phyloP scores from a whole-genome alignment of 495 filamentous ascomycete genomes.

The Penicillium dipodomyicola region DNA sequence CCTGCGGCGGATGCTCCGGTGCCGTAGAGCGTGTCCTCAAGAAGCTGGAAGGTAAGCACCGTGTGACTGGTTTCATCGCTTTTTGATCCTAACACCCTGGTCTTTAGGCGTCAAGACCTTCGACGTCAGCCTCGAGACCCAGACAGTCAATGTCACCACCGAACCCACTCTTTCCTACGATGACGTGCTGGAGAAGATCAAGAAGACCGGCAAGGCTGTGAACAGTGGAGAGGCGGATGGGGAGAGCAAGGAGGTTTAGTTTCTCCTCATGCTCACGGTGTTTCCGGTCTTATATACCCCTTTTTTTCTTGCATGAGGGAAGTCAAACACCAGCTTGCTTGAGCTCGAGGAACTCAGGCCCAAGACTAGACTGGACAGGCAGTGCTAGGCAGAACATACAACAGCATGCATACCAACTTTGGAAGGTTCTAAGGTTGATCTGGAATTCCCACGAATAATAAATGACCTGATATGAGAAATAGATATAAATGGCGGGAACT shows the following conservation, averaged over 20 bases:
- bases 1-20: slow-evolving; percentile 67
- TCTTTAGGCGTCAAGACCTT: slow-evolving; percentile 77
- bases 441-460: background rate
- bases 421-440: background rate
- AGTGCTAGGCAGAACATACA: slow-evolving; percentile 12
- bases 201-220: slow-evolving; percentile 94
- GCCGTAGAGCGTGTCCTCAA: slow-evolving; percentile 90
- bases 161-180: slow-evolving; percentile 65
- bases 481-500: background rate
- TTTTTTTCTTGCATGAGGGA: background rate
- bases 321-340: background rate
- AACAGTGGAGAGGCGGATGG: slow-evolving; percentile 67
- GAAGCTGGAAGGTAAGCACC: slow-evolving; percentile 74
- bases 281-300: background rate
- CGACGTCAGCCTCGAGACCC: slow-evolving; percentile 79
- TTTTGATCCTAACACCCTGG: background rate
- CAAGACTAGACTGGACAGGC: slow-evolving; percentile 1
- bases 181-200: slow-evolving; percentile 80
- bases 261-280: background rate
- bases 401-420: slow-evolving; percentile 1
- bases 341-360: background rate
- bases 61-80: background rate
- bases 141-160: slow-evolving; percentile 72
- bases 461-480: background rate
- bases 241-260: slow-evolving; percentile 34